Evolutionary conservation across 129 eudicot species (phyloP).

Genomic region (Flaveria ramosissima): DNA sequence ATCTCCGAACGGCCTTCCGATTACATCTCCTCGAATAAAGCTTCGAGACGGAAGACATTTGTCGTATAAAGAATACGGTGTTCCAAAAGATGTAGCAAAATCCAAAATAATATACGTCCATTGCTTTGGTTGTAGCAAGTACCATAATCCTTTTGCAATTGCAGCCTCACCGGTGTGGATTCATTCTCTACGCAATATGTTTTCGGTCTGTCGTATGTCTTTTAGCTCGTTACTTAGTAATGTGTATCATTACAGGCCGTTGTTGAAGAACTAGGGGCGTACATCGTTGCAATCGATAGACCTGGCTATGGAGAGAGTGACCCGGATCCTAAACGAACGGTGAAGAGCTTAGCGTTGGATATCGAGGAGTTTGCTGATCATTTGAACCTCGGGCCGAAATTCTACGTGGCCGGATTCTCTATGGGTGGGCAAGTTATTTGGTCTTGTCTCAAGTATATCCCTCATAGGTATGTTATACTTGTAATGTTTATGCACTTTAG

Average conservation of each 20-base stretch:
- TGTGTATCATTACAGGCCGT: constrained; percentile 38
- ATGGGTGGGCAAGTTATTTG: constrained; percentile 65
- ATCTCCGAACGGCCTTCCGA: constrained; percentile 61
- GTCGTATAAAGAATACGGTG: constrained; percentile 71
- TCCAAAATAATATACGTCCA: constrained; percentile 61
- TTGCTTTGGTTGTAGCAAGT: constrained; percentile 55
- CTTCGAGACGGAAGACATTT: constrained; percentile 79
- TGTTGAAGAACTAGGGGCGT: constrained; percentile 56
- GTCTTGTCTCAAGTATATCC: constrained; percentile 75
- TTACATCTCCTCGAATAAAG: constrained; percentile 68
- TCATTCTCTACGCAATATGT: not conserved
- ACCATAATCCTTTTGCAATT: constrained; percentile 47
- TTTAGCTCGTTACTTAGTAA: not conserved
- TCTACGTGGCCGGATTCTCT: constrained; percentile 62
- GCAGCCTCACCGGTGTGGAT: constrained; percentile 49
- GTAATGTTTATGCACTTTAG: not conserved
- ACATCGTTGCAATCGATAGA: constrained; percentile 63
- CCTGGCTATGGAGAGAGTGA: constrained; percentile 95
- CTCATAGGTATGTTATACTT: constrained; percentile 53
- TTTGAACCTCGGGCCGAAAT: constrained; percentile 61
- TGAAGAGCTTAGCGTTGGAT: constrained; percentile 57
- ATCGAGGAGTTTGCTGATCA: constrained; percentile 77
- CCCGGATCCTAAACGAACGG: constrained; percentile 55
- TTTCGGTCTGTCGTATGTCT: not conserved
- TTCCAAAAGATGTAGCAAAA: constrained; percentile 62